Evolutionary conservation across 257 asterid genomes (phyloP), one percentile per base, ranked within the genome.

Genomic region (Solanum neorickii): DNA sequence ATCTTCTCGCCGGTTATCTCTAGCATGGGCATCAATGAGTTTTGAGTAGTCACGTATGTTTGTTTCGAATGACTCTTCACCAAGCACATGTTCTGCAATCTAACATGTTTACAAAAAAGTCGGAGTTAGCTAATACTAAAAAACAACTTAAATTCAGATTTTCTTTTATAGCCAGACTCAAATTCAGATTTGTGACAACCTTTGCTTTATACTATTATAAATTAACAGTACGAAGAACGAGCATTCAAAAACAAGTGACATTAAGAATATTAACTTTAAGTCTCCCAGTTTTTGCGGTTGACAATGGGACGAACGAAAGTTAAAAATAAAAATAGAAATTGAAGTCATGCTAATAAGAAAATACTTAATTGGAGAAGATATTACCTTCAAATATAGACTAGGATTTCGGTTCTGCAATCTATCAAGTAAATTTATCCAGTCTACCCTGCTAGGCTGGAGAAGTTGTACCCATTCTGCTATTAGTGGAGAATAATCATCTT

Each of bases 341-440:
- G 21, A 80, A 47, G n/a, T 80, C 69, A 18, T 16, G 44, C 68
- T 47, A 47, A 31, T 80, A 16, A 80, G 39, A 42, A 29, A 23
- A 56, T 33, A 20, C 65, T n/a, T 62, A 37, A 74, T 4, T 21
- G 82, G 52, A 74, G 82, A 9, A 42, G 35, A 25, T 85, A 69
- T 89, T 89, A 96, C 99, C 99, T 94, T 95, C 41, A 93, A 87
- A 92, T 93, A 91, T 27, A 91, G 86, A 52, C 62, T 47, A 29
- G 91, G 35, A 90, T 91, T 91, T 33, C 82, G 91, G 83, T 90
- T 92, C 72, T 92, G 92, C 92, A 93, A 69, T 91, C 85, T 91
- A 88, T 93, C 98, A 73, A 95, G 99, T 88, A 97, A 89, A 84
- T 87, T 86, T 65, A 92, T 90, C 99, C 99, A 97, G 90, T 94